Evolutionary conservation across 1,284 basidiomycete species (phyloP).

Genomic region (Apiotrichum montevideense): DNA sequence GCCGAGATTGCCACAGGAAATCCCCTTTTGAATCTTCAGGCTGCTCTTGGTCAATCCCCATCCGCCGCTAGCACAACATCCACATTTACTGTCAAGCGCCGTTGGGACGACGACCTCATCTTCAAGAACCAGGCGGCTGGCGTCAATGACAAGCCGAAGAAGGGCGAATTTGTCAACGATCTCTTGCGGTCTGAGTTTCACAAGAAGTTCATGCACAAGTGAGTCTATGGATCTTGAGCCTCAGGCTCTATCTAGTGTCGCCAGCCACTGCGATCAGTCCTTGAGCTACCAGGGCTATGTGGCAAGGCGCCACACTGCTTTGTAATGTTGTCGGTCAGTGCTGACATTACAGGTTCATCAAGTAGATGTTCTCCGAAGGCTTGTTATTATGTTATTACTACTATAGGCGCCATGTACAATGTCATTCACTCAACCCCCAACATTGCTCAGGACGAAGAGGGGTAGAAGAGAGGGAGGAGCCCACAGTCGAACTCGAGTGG

Average conservation of each 20-base stretch:
- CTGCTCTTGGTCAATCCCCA: slow-evolving; percentile 67
- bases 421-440: too few species aligned
- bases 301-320: too few species aligned
- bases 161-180: slow-evolving; percentile 86
- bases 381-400: background rate
- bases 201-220: slow-evolving; percentile 48
- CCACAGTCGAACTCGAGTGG: too few species aligned
- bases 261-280: too few species aligned
- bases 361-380: background rate
- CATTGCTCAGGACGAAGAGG: too few species aligned
- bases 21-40: slow-evolving; percentile 78
- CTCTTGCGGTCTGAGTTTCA: slow-evolving; percentile 86
- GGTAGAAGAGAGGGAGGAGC: too few species aligned
- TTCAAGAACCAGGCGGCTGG: slow-evolving; percentile 93
- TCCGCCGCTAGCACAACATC: slow-evolving; percentile 40
- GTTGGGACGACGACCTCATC: slow-evolving; percentile 95
- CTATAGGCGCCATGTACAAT: too few species aligned
- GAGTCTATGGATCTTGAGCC: slow-evolving; percentile 15
- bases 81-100: slow-evolving; percentile 74
- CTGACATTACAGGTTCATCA: slow-evolving; percentile 13
- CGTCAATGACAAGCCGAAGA: slow-evolving; percentile 55
- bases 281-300: too few species aligned
- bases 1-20: slow-evolving; percentile 77
- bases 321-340: background rate
- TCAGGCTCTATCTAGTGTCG: too few species aligned